Evolutionary conservation across 129 eudicot genomes (phyloP).

Genomic region (Escallonia rubra): DNA sequence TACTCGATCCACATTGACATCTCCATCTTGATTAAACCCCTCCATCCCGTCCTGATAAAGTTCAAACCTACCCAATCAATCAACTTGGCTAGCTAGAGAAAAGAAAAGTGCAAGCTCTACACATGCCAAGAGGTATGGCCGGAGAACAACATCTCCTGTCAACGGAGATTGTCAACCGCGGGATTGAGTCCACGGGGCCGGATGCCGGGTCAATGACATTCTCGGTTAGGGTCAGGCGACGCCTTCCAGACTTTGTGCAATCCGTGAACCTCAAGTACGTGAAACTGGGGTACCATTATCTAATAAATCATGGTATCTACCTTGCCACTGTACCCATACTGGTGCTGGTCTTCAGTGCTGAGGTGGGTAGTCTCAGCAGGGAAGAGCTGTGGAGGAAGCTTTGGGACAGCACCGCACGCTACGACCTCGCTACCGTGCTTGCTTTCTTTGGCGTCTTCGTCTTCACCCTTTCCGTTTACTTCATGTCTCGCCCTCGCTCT

Average conservation of each 20-base stretch:
- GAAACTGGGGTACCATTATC: constrained; percentile 84
- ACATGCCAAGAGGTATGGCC: constrained; percentile 16
- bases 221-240: constrained; percentile 74
- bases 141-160: constrained; percentile 76
- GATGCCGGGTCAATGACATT: constrained; percentile 86
- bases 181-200: constrained; percentile 58
- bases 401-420: constrained; percentile 60
- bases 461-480: constrained; percentile 70
- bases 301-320: constrained; percentile 74
- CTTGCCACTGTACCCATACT: constrained; percentile 71
- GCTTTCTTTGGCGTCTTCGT: constrained; percentile 72
- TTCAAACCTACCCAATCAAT: neutral
- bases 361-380: constrained; percentile 69
- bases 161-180: constrained; percentile 83
- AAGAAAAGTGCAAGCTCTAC: neutral
- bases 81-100: neutral
- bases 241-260: constrained; percentile 77
- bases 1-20: constrained; percentile 12
- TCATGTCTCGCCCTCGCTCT: constrained; percentile 71
- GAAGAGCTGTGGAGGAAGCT: constrained; percentile 75
- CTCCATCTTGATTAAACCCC: neutral
- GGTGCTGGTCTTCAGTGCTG: constrained; percentile 67
- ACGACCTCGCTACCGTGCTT: constrained; percentile 62
- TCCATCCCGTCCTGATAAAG: neutral
- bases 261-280: constrained; percentile 89